Base-by-base conservation (phyloP, 257 asterid species). In the Leptodermis oblonga region DNA sequence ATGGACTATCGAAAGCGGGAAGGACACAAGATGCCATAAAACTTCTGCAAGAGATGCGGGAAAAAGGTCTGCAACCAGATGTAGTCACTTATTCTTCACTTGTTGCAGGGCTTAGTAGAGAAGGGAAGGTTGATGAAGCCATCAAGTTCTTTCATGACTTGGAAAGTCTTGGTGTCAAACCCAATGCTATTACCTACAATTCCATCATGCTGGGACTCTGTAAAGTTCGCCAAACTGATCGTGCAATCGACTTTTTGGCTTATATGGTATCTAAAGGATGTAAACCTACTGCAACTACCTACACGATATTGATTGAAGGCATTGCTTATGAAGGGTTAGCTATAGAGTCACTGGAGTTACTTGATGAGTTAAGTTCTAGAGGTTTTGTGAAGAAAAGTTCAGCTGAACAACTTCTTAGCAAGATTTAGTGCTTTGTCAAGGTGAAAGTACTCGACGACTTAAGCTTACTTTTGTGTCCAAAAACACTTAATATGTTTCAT, bases 211-310 rank as follows among this genome's bases (percentile, higher is more conserved):
- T 89, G 65, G 96, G 96, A 39, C 90, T 92, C 34, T 92, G 98
- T 49, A 92, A 88, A 83, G 91, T 81, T 68, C 88, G 90, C 17
- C 82, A 84, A 76, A 86, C 96, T 0, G 90, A 77, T 70, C 95
- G 86, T 20, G 98, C 98, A 0, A 90, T 92, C 5, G 95, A 92
- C 77, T 84, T 86, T 70, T 82, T 87, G 81, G 88, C 67, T 39
- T 70, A 42, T 67, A 89, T 92, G 97, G 88, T 92, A 52, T 77
- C 86, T 2, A 86, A 81, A 78, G 95, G 93, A 69, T 87, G 95
- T 82, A 87, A 86, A 74, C 97, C 97, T 69, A 87, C 86, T 62
- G 95, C 89, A 79, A 80, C 95, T 37, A 86, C 93, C 6, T 92
- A 89, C 79, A 89, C 88, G 18, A 92, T 92, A 68, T 78, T 92